Evolutionary conservation across 768 basidiomycete genomes (phyloP).

Genomic region (Lanmaoa pseudosensibilis): DNA sequence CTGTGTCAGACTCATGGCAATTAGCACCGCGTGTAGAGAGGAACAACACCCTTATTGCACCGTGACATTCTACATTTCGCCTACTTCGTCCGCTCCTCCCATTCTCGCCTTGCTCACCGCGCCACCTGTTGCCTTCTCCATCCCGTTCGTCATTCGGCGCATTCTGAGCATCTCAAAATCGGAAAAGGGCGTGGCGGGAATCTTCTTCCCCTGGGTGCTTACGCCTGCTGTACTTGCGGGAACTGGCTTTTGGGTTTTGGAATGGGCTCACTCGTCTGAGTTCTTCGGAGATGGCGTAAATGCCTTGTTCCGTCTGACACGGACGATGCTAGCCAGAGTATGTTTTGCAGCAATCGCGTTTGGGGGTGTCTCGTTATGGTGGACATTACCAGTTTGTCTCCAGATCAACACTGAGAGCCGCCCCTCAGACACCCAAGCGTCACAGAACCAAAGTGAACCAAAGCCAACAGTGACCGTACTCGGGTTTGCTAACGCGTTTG

Average conservation of each 20-base stretch:
- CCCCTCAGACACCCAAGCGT: slow-evolving; percentile 5
- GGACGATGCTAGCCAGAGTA: slow-evolving; percentile 64
- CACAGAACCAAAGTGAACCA: slow-evolving; percentile 25
- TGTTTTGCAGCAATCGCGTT: slow-evolving; percentile 52
- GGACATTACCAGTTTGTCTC: slow-evolving; percentile 70
- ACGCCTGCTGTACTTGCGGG: slow-evolving; percentile 59
- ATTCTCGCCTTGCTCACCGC: slow-evolving; percentile 55
- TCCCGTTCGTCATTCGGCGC: slow-evolving; percentile 57
- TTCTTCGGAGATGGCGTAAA: slow-evolving; percentile 44
- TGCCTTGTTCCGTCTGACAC: slow-evolving; percentile 44
- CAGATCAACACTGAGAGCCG: slow-evolving; percentile 45
- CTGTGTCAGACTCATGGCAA: slow-evolving; percentile 72
- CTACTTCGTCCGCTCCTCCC: slow-evolving; percentile 67
- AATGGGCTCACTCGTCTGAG: slow-evolving; percentile 67
- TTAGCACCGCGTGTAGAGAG: slow-evolving; percentile 89
- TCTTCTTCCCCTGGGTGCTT: slow-evolving; percentile 61
- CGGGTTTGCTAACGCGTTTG: slow-evolving; percentile 89
- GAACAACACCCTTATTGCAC: slow-evolving; percentile 90
- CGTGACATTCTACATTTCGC: slow-evolving; percentile 85
- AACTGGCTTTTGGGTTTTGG: slow-evolving; percentile 73
- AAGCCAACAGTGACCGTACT: slow-evolving; percentile 58
- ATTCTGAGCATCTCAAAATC: slow-evolving; percentile 70
- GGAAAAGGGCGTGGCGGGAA: slow-evolving; percentile 66
- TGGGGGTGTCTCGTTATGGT: slow-evolving; percentile 68
- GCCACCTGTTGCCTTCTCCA: slow-evolving; percentile 50